Percentiles rank a stretch among this genome's conserved stretches.
Evolutionary conservation across 2,329 filamentous ascomycete genomes (phyloP).

Genomic region (Trichoderma lentiforme): DNA sequence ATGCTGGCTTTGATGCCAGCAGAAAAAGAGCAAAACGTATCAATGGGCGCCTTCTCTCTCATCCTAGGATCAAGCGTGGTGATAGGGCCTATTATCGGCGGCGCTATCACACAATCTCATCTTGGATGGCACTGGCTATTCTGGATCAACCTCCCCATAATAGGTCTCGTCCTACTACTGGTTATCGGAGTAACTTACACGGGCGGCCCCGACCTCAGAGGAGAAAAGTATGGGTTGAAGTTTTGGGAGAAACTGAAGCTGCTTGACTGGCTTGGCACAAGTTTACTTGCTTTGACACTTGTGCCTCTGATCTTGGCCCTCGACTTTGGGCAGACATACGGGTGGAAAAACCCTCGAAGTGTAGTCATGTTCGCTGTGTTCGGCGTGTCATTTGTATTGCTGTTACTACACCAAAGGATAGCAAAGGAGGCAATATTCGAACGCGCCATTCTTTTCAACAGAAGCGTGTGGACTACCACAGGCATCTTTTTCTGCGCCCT

Average conservation of each 20-base stretch:
- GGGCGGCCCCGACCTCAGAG: background rate
- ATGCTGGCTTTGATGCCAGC: slow-evolving; percentile 3
- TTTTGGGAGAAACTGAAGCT: background rate
- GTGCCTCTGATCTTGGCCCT: background rate
- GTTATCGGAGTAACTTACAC: background rate
- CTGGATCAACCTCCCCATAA: slow-evolving; percentile 3
- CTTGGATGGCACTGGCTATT: slow-evolving; percentile 6
- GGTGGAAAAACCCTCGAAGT: background rate
- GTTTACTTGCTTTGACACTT: background rate
- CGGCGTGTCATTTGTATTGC: background rate
- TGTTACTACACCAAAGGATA: background rate
- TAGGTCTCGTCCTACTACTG: background rate
- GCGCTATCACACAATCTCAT: background rate
- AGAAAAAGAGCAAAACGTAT: background rate
- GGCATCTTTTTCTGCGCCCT: background rate
- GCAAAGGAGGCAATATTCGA: background rate
- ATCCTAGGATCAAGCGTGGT: background rate
- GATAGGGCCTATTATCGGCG: background rate
- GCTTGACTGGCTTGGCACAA: background rate
- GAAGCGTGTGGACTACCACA: background rate
- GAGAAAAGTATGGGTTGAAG: background rate
- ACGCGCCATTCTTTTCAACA: background rate
- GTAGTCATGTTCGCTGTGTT: background rate
- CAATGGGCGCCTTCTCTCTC: background rate
- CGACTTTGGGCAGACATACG: background rate